Evolutionary conservation across 768 basidiomycete species (phyloP).

Genomic region (Mycena metata): DNA sequence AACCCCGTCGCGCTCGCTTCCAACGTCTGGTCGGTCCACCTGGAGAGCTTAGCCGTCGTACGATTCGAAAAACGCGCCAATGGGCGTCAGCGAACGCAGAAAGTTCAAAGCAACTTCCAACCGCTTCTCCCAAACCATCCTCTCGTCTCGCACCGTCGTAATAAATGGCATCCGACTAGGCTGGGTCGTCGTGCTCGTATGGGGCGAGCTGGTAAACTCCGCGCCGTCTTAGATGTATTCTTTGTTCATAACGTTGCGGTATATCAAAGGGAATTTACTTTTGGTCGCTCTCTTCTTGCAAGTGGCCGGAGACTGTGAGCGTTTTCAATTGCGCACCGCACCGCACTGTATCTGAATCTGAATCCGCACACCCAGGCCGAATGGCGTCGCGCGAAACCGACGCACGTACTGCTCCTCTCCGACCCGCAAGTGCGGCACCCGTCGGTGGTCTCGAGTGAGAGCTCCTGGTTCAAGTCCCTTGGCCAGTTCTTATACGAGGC

Average conservation of each 20-base stretch:
- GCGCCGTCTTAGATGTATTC: not conserved
- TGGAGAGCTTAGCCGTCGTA: not conserved
- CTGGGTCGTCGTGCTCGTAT: conserved; percentile 71
- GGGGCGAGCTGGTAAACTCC: conserved; percentile 66
- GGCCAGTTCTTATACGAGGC: conserved; percentile 65
- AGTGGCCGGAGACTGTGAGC: conserved; percentile 64
- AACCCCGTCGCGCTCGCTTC: conserved; percentile 2
- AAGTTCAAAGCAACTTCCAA: conserved; percentile 29
- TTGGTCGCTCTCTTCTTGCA: conserved; percentile 69
- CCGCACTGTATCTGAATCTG: conserved; percentile 24
- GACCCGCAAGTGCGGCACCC: conserved; percentile 74
- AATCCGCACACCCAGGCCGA: conserved; percentile 30
- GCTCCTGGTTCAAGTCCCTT: conserved; percentile 58
- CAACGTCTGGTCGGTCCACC: not conserved
- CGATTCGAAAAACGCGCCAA: conserved; percentile 20
- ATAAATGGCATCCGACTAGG: conserved; percentile 61
- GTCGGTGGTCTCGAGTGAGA: conserved; percentile 51
- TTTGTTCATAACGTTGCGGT: not conserved
- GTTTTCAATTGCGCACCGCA: not conserved
- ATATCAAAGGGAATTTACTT: conserved; percentile 60
- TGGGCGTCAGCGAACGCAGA: conserved; percentile 32
- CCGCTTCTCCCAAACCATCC: conserved; percentile 31
- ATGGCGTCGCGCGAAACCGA: conserved; percentile 45
- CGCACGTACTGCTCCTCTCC: conserved; percentile 76
- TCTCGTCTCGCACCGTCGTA: conserved; percentile 46